A percentile compares a stretch with the other conserved stretches of the same genome.
Conservation (phyloP, 2,329 filamentous ascomycete genomes). For the Fragosphaeria purpurea region DNA sequence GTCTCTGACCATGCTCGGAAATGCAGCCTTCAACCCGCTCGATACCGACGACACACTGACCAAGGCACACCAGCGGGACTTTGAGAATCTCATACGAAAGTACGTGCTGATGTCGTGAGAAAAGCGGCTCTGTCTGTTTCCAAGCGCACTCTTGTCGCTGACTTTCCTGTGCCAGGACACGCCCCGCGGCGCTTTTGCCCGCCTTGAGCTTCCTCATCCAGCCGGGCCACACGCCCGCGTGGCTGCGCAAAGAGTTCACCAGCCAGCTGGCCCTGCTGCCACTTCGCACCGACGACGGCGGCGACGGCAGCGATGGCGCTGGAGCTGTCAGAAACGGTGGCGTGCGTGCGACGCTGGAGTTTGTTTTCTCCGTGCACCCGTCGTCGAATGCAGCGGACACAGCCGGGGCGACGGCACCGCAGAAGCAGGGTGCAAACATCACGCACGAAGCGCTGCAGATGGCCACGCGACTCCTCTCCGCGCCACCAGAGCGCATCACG, state of each 20-base stretch:
- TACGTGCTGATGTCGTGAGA: slow-evolving; percentile 18
- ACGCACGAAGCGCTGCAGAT: slow-evolving; percentile 58
- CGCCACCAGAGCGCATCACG: slow-evolving; percentile 43
- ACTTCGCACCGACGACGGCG: slow-evolving; percentile 5
- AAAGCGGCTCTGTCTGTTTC: slow-evolving; percentile 6
- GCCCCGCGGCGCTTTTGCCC: slow-evolving; percentile 41
- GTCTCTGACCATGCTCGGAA: slow-evolving; percentile 30
- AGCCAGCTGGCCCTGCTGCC: slow-evolving; percentile 50
- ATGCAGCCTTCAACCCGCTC: slow-evolving; percentile 39
- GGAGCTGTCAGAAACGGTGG: slow-evolving; percentile 42
- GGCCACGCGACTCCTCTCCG: slow-evolving; percentile 50
- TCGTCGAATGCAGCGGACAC: slow-evolving; percentile 36
- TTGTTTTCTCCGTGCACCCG: slow-evolving; percentile 59
- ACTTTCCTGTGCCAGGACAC: slow-evolving; percentile 12
- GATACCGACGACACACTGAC: slow-evolving; percentile 11
- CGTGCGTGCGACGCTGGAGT: slow-evolving; percentile 59
- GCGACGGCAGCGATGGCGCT: too few relatives aligned
- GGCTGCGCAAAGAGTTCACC: slow-evolving; percentile 49
- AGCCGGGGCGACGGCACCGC: slow-evolving; percentile 31
- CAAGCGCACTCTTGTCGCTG: not conserved
- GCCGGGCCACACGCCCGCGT: slow-evolving; percentile 46
- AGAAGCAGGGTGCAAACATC: slow-evolving; percentile 52
- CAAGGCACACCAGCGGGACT: slow-evolving; percentile 15
- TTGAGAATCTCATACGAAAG: slow-evolving; percentile 38
- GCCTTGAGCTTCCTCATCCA: slow-evolving; percentile 55